Percentiles rank a stretch among this genome's conserved stretches.
phyloP scores from a whole-genome alignment of 805 yeast species.

The Kluyveromyces wickerhamii region DNA sequence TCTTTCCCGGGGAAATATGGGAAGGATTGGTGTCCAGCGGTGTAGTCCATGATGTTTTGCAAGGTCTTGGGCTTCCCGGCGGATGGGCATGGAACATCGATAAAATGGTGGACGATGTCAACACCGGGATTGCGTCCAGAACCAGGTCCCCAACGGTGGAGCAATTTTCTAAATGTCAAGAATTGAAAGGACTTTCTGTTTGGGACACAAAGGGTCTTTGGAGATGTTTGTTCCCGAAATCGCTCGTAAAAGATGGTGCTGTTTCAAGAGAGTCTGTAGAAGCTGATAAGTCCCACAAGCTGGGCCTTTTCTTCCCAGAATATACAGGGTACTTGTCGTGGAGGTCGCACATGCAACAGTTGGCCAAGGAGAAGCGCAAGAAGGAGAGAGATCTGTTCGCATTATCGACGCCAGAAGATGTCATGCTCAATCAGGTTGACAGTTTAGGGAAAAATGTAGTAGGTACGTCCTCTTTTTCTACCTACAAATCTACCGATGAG shows the following conservation, averaged over 20 bases:
- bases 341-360: constrained; percentile 47
- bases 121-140: constrained; percentile 23
- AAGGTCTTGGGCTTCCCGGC: constrained; percentile 19
- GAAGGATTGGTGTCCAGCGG: constrained; percentile 14
- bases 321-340: constrained; percentile 61
- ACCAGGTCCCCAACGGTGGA: constrained; percentile 51
- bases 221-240: constrained; percentile 80
- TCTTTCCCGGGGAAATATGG: constrained; percentile 10
- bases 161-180: constrained; percentile 56
- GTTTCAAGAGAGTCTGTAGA: constrained; percentile 56
- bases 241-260: constrained; percentile 30
- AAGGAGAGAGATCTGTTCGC: constrained; percentile 4
- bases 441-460: constrained; percentile 23
- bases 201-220: constrained; percentile 87
- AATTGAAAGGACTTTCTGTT: constrained; percentile 57
- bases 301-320: constrained; percentile 56
- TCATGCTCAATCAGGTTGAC: constrained; percentile 15
- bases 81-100: constrained; percentile 12
- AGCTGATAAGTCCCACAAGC: constrained; percentile 34
- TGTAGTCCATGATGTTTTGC: constrained; percentile 21
- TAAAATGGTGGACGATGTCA: constrained; percentile 12
- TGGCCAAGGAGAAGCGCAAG: constrained; percentile 34
- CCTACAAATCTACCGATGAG: constrained; percentile 32
- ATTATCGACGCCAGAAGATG: constrained; percentile 19
- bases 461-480: constrained; percentile 33